Evolutionary conservation across 257 asterid genomes (phyloP).

Genomic region (Plantago elongata): DNA sequence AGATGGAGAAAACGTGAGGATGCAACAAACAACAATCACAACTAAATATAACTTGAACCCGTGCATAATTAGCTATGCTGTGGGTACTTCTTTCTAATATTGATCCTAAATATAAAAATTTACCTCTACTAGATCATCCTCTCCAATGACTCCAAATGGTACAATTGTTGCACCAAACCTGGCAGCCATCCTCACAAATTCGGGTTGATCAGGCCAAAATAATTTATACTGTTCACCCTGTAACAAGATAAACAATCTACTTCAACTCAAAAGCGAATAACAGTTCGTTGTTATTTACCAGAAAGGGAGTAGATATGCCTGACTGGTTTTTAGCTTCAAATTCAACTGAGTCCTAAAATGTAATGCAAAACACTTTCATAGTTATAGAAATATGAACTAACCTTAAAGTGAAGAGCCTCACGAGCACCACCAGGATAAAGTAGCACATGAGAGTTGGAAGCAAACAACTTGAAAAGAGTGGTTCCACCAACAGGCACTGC

Average conservation of each 20-base stretch:
- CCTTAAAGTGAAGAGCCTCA: conserved; percentile 91
- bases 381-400: conserved; percentile 18
- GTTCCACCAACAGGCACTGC: conserved; percentile 67
- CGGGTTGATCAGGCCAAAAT: conserved; percentile 95
- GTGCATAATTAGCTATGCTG: too few species aligned
- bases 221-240: conserved; percentile 89
- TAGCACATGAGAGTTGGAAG: conserved; percentile 72
- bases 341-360: not conserved
- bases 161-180: conserved; percentile 87
- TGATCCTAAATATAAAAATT: not conserved
- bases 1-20: conserved; percentile 25
- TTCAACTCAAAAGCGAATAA: too few species aligned
- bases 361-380: not conserved
- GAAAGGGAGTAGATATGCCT: too few species aligned
- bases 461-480: conserved; percentile 72
- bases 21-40: conserved; percentile 7
- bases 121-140: conserved; percentile 86
- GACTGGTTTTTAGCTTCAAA: not conserved
- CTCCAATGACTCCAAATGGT: conserved; percentile 91
- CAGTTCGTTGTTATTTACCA: too few species aligned
- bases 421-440: conserved; percentile 99
- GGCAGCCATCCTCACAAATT: conserved; percentile 95
- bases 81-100: not conserved
- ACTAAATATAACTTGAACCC: not conserved
- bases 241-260: conserved; percentile 1